Conservation (phyloP, 129 eudicot species). For the Arctium lappa region DNA sequence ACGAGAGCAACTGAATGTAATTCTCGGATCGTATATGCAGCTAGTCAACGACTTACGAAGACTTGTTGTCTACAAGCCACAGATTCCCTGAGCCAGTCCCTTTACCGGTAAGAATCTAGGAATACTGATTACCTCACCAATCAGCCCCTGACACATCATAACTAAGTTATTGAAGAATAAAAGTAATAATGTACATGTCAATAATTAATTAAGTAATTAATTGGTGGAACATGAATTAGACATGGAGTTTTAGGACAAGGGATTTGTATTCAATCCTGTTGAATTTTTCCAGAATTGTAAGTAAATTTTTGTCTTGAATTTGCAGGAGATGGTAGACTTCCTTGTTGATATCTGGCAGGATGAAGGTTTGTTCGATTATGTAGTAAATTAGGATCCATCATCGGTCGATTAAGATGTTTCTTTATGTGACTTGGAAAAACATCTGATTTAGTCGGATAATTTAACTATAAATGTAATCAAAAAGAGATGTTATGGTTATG, state of each 20-base stretch:
- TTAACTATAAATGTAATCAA: neutral
- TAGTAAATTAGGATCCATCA: neutral
- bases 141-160: neutral
- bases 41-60: constrained; percentile 76
- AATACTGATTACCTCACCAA: neutral
- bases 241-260: neutral
- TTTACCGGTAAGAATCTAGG: constrained; percentile 48
- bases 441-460: neutral
- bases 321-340: constrained; percentile 82
- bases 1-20: neutral
- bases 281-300: neutral
- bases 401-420: constrained; percentile 13
- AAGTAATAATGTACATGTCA: neutral
- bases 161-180: neutral
- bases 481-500: constrained; percentile 13
- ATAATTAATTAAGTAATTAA: too few species aligned
- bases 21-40: constrained; percentile 37
- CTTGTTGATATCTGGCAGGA: constrained; percentile 71
- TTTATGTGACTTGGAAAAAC: neutral
- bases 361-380: constrained; percentile 61
- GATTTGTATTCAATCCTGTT: neutral
- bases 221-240: neutral
- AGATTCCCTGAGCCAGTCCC: constrained; percentile 56
- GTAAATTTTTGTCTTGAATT: neutral
- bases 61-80: constrained; percentile 49